Percentiles rank a stretch among this genome's conserved stretches.
phyloP scores from a whole-genome alignment of 345 rosid species.

The Euphorbia pulcherrima region DNA sequence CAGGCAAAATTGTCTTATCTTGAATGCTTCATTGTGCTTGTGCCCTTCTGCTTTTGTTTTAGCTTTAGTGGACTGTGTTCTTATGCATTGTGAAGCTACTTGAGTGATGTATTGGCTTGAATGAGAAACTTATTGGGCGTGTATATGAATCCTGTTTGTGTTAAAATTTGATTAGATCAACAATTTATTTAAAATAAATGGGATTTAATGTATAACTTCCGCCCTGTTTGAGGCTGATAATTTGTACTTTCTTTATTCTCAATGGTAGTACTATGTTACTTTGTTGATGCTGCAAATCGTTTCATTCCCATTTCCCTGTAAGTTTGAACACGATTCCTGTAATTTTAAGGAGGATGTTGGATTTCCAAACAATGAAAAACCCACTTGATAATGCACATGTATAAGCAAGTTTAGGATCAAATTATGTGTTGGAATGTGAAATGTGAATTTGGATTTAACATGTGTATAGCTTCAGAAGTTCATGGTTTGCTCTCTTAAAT shows the following conservation, averaged over 20 bases:
- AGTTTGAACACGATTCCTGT: not conserved
- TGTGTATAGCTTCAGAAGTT: not conserved
- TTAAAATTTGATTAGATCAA: not conserved
- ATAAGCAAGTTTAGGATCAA: not conserved
- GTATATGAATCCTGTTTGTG: not conserved
- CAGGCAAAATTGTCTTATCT: not conserved
- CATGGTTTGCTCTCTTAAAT: no score
- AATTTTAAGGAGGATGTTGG: not conserved
- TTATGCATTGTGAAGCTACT: not conserved
- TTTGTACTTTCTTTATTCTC: not conserved
- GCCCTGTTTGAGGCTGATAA: not conserved
- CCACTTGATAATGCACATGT: not conserved
- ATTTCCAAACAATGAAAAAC: not conserved
- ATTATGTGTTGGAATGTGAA: not conserved
- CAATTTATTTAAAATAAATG: not conserved
- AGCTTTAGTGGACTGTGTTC: not conserved
- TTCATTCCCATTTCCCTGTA: not conserved
- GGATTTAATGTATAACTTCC: not conserved
- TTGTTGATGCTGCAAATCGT: not conserved
- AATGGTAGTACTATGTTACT: not conserved
- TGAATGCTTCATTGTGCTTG: not conserved
- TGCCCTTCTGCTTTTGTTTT: slow-evolving; percentile 1
- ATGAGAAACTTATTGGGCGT: not conserved
- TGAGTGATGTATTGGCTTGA: not conserved
- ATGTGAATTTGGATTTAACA: not conserved